phyloP scores from a whole-genome alignment of 441 rosid species.

The Pelargonium fulgidum region DNA sequence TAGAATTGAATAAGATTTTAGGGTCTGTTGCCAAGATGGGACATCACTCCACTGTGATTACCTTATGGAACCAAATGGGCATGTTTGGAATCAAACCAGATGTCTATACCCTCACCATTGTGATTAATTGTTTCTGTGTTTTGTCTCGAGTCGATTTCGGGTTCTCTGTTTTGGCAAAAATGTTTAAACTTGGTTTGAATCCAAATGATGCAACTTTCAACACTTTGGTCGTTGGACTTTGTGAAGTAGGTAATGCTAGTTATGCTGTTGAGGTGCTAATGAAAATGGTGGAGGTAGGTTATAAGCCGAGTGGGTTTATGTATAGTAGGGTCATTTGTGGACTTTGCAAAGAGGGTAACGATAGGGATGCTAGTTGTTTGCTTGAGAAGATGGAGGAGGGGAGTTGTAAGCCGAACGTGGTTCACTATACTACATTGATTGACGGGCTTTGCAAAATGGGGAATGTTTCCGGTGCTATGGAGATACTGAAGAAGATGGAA shows the following conservation, averaged over 20 bases:
- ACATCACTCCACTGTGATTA: constrained; percentile 8
- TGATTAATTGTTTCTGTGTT: constrained; percentile 16
- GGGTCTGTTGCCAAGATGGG: constrained; percentile 9
- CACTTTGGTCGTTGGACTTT: constrained; percentile 8
- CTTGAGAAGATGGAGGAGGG: background rate
- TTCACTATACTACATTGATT: background rate
- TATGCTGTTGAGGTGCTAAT: background rate
- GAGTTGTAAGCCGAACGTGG: background rate
- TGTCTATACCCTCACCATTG: constrained; percentile 11
- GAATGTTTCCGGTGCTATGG: background rate
- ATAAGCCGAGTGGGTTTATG: background rate
- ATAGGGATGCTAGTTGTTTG: background rate
- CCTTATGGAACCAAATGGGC: constrained; percentile 14
- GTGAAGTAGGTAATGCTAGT: background rate
- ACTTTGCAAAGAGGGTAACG: background rate
- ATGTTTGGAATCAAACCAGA: constrained; percentile 12
- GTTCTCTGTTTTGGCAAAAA: constrained; percentile 16
- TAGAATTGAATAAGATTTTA: constrained; percentile 14
- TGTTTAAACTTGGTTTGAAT: constrained; percentile 15
- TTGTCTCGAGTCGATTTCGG: constrained; percentile 7
- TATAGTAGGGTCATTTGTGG: background rate
- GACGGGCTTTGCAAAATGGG: background rate
- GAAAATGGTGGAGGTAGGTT: background rate
- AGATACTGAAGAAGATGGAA: background rate
- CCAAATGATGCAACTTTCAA: constrained; percentile 15